Evolutionary conservation across 805 yeast species (phyloP).

Genomic region (Komagataella pseudopastoris): DNA sequence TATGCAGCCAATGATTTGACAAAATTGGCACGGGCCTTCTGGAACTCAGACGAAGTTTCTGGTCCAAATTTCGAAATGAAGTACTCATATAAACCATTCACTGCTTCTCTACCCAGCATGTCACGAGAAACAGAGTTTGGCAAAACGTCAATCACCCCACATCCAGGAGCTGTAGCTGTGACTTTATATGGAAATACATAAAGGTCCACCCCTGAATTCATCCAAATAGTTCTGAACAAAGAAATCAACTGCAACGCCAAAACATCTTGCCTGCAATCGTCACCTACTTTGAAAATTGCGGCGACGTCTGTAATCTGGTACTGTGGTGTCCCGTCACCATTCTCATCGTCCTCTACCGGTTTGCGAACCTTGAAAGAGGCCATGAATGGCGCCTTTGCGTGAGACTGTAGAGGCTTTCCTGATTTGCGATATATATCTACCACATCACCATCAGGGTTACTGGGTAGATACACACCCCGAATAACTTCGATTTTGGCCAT

Average conservation of each 20-base stretch:
- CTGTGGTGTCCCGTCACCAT: conserved; percentile 15
- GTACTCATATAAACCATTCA: conserved; percentile 89
- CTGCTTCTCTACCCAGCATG: conserved; percentile 98
- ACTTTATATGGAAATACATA: conserved; percentile 90
- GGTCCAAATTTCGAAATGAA: conserved; percentile 88
- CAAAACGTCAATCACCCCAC: conserved; percentile 96
- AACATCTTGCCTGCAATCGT: conserved; percentile 96
- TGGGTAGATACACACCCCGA: conserved; percentile 84
- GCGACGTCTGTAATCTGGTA: conserved; percentile 38
- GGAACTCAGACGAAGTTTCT: conserved; percentile 82
- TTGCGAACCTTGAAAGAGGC: conserved; percentile 82
- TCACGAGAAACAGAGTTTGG: conserved; percentile 94
- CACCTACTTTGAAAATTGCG: conserved; percentile 98
- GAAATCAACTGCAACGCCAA: conserved; percentile 86
- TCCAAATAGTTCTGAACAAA: conserved; percentile 85
- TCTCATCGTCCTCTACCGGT: conserved; percentile 29
- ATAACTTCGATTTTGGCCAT: conserved; percentile 66
- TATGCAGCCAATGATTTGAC: conserved; percentile 92
- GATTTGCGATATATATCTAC: conserved; percentile 84
- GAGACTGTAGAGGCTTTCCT: conserved; percentile 92
- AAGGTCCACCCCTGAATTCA: conserved; percentile 74
- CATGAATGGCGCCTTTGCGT: conserved; percentile 97
- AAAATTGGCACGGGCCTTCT: conserved; percentile 82
- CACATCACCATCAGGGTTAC: conserved; percentile 93
- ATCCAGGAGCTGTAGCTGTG: conserved; percentile 97